Evolutionary conservation across 2,329 filamentous ascomycete species (phyloP), one percentile per base, ranked within the genome.

Genomic region (Fusarium pseudograminearum): DNA sequence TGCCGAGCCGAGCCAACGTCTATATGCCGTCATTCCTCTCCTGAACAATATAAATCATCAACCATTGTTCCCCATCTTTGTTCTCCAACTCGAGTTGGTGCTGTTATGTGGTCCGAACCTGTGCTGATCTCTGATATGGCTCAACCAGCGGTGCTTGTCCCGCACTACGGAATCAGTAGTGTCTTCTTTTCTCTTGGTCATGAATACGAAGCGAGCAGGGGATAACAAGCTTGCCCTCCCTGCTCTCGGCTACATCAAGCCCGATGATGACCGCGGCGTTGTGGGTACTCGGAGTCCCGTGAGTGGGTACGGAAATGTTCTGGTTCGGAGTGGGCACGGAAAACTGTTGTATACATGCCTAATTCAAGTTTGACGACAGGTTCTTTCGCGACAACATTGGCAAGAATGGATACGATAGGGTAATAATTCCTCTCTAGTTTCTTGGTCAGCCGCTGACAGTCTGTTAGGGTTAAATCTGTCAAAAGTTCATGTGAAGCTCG

Each of bases 231-330:
- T 45, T 53, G 45, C 40, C 22, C 24, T 56, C 48, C 26, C 38
- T 57, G 46, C 28, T 41, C 28, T 41, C 26, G 36, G 31, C 47
- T 57, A 54, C 56, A 57, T 61, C 62, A 70, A 60, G 59, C 61
- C 72, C 73, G 73, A 72, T 55, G 58, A 57, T 73, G 71, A 58
- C 73, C 71, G 73, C 67, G 61, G 73, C 69, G 55, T 61, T 54
- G 72, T 73, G 72, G 72, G 45, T 57, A 46, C 48, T 61, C 50
- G 44, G 53, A 45, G 67, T 65, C 28, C 71, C 71, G 71, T 57
- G 48, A 52, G 72, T 68, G 72, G 72, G 47, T 16, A 65, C 62
- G 54, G 53, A 22, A 7, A 48, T 40, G 18, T 45, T 5, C 5
- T 6, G 16, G 11, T 10, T 31, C 67, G 57, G 61, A 33, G 62